A percentile compares a stretch with the other conserved stretches of the same genome.
phyloP scores from a whole-genome alignment of 768 basidiomycete genomes.

The Lactarius trivialis region DNA sequence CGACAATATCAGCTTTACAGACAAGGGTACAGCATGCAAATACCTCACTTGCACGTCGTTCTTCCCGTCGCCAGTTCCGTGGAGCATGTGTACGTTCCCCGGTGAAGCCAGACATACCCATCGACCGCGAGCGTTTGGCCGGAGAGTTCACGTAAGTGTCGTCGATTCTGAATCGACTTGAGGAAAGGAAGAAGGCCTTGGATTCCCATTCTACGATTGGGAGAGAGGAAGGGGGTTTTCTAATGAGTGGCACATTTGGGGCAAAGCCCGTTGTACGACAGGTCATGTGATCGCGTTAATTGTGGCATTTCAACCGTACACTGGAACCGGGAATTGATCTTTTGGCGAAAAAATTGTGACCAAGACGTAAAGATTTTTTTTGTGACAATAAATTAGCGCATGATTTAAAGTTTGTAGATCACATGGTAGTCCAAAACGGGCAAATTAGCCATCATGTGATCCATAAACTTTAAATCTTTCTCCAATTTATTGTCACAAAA shows the following conservation, averaged over 20 bases:
- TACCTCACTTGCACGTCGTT: constrained; percentile 64
- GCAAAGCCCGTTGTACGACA: background rate
- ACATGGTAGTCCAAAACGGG: too few species aligned
- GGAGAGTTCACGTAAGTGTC: constrained; percentile 72
- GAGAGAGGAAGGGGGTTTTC: background rate
- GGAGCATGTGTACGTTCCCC: constrained; percentile 85
- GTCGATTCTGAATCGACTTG: constrained; percentile 78
- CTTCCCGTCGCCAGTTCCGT: constrained; percentile 84
- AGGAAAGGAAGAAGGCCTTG: constrained; percentile 83
- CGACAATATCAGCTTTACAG: background rate
- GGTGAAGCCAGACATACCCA: constrained; percentile 92
- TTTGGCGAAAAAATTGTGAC: too few species aligned
- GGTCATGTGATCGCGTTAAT: background rate
- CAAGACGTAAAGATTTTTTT: too few species aligned
- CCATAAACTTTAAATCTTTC: too few species aligned
- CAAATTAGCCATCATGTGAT: too few species aligned
- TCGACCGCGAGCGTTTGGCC: constrained; percentile 89
- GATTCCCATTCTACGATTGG: constrained; percentile 68
- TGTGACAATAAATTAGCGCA: too few species aligned
- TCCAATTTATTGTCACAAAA: too few species aligned
- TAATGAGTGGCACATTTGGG: background rate
- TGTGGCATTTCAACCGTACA: too few species aligned
- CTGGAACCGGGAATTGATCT: too few species aligned
- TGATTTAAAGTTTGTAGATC: too few species aligned
- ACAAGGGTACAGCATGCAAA: background rate